Base-by-base conservation (phyloP, 768 basidiomycete genomes). In the Postia placenta region DNA sequence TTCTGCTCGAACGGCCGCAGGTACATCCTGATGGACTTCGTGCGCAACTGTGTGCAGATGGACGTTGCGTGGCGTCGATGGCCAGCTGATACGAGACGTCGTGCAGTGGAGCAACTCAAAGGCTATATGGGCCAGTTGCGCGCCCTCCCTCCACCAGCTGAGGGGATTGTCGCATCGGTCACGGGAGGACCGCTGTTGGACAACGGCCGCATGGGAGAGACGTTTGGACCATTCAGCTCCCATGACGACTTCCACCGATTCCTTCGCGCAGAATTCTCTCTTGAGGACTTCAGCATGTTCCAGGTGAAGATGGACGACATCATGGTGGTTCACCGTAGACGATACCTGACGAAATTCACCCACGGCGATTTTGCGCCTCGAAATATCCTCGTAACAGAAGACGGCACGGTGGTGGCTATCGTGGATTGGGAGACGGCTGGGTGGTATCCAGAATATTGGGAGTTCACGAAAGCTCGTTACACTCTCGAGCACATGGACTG, bases 371-470 rank as follows among this genome's bases (percentile, higher is more conserved):
- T 64, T 28, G 48, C 49, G 11, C 52, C 51, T 4, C 45, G 52
- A 1, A 64, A 64, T 44, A 56, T 63, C 43, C 40, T 63, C 11
- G 45, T 61, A 2, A 24, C 7, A 15, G 30, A 45, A 45, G 57
- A 56, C 14, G 52, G 52, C n/a, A 36, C 30, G 2, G 40, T 63
- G 12, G 35, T 43, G 1, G 60, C 51, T 0, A 48, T 64, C 24
- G 42, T 64, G 36, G 63, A 64, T 43, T 64, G 62, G 60, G 60
- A 62, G 41, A 35, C 25, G 33, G 50, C 59, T 11, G 62, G 58
- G 3, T 63, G 63, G 63, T 52, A 53, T 25, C 63, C 63, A 3
- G 58, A 56, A 30, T 56, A 63, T 45, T 64, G 56, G 60, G 60
- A 64, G 42, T 46, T 46, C 41, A 48, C 47, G 15, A 47, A 33